Base-by-base conservation (phyloP, 305 asterid species). In the Ajuga reptans region DNA sequence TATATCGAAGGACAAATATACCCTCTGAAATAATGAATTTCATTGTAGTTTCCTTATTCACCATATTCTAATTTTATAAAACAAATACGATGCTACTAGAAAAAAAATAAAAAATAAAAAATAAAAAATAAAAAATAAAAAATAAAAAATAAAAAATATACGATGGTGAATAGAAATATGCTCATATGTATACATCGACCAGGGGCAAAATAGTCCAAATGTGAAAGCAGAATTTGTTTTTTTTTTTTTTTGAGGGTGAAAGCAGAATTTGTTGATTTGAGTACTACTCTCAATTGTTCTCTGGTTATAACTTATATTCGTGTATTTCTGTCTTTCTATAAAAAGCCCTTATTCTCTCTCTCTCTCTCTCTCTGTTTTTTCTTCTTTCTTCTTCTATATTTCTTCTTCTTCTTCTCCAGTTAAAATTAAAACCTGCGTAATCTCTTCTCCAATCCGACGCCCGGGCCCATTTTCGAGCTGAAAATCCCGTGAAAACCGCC, bases 391-490 rank as follows among this genome's bases (percentile, higher is more conserved):
- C 27, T 21, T 21, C 63, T 5, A 4, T 1, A n/a, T n/a, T n/a
- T n/a, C 1, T 45, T 50, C 37, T 12, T 6, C 17, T 51, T 39
- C 9, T 66, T 51, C 61, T 37, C 5, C 8, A 6, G 34, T 47
- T 16, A 34, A 21, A 58, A 31, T 37, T 16, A 12, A 57, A 3
- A 57, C 17, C 12, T 12, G n/a, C 65, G 14, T 52, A 41, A 17
- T n/a, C 14, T 14, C 49, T 17, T 37, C 41, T 9, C 67, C 27
- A 53, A 31, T 72, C 53, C n/a, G 49, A 15, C 33, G 50, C 60
- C 3, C 57, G 21, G 60, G 58, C 57, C 71, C 60, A 64, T 42
- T 34, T 42, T 56, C 15, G 18, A 52, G 31, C 76, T 71, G 11
- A 4, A 15, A 51, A 71, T 49, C 54, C 59, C 45, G 36, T 9